These are phyloP conservation scores for Aaosphaeria pasadenensis DNA, from an alignment of 2,329 filamentous ascomycete species.

Conservation along the genomic window DNA sequence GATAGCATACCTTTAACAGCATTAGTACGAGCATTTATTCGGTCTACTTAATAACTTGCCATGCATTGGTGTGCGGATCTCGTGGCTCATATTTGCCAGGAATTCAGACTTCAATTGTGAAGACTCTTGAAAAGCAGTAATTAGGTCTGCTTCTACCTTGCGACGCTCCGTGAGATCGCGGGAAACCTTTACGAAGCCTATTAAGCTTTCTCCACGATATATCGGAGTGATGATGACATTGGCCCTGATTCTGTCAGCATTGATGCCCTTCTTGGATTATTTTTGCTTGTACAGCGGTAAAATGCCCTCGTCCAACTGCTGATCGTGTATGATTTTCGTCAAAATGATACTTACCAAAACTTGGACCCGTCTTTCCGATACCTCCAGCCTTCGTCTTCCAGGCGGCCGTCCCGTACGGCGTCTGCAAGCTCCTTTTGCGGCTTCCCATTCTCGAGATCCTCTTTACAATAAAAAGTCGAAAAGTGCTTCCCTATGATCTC, in stretches of 20 bases:
- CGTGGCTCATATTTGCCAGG: slow-evolving; percentile 62
- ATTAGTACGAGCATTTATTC: background rate
- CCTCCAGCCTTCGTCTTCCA: slow-evolving; percentile 61
- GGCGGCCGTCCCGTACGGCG: slow-evolving; percentile 54
- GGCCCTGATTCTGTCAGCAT: slow-evolving; percentile 27
- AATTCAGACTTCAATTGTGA: slow-evolving; percentile 62
- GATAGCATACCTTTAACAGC: slow-evolving; percentile 50
- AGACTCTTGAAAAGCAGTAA: slow-evolving; percentile 60
- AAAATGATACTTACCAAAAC: slow-evolving; percentile 45
- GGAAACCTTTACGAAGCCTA: slow-evolving; percentile 60
- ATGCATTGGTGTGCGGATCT: slow-evolving; percentile 64
- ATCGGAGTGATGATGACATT: slow-evolving; percentile 59
- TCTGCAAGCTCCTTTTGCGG: slow-evolving; percentile 51
- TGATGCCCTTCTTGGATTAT: background rate
- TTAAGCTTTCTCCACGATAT: slow-evolving; percentile 50
- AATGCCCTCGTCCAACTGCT: too few species aligned
- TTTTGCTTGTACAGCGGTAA: too few species aligned
- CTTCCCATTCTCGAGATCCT: slow-evolving; percentile 50
- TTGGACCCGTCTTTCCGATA: slow-evolving; percentile 56
- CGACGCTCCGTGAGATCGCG: slow-evolving; percentile 57
- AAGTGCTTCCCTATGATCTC: slow-evolving; percentile 60
- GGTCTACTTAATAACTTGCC: slow-evolving; percentile 18
- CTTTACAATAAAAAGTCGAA: slow-evolving; percentile 54
- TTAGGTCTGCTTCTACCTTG: slow-evolving; percentile 53
- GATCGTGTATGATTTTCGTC: background rate